Percentiles rank a stretch among this genome's conserved stretches.
Evolutionary conservation across 73 alveolate genomes (phyloP).

Genomic region (Paramecium sexaurelia): DNA sequence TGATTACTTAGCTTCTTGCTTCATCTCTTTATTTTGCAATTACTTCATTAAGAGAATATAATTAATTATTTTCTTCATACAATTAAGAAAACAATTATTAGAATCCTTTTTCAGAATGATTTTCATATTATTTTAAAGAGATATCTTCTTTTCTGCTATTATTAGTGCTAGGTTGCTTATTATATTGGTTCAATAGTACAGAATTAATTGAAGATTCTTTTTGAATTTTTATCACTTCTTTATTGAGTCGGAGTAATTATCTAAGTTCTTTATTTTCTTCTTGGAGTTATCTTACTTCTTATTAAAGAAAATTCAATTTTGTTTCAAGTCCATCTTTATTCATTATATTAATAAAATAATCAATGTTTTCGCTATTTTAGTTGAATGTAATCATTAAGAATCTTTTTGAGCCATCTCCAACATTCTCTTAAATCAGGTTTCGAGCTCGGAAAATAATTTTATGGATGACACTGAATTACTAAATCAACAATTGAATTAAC

Average conservation of each 20-base stretch:
- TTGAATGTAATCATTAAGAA: constrained; percentile 30
- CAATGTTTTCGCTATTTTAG: neutral
- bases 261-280: constrained; percentile 48
- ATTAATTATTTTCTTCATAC: constrained; percentile 36
- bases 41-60: constrained; percentile 21
- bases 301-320: constrained; percentile 13
- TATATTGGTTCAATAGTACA: neutral
- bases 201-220: neutral
- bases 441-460: neutral
- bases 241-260: constrained; percentile 1
- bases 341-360: neutral
- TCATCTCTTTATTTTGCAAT: constrained; percentile 34
- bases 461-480: constrained; percentile 27
- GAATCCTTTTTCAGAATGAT: constrained; percentile 33
- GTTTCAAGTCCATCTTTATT: constrained; percentile 53
- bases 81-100: neutral
- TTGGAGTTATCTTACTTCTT: neutral
- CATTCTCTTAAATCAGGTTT: constrained; percentile 52
- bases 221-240: constrained; percentile 48
- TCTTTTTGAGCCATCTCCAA: constrained; percentile 50
- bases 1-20: constrained; percentile 38
- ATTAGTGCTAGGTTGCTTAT: neutral
- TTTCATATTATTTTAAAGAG: neutral
- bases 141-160: neutral
- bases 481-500: constrained; percentile 40